Conservation (phyloP, 1,139 yeast species). For the Pichia sp. region DNA sequence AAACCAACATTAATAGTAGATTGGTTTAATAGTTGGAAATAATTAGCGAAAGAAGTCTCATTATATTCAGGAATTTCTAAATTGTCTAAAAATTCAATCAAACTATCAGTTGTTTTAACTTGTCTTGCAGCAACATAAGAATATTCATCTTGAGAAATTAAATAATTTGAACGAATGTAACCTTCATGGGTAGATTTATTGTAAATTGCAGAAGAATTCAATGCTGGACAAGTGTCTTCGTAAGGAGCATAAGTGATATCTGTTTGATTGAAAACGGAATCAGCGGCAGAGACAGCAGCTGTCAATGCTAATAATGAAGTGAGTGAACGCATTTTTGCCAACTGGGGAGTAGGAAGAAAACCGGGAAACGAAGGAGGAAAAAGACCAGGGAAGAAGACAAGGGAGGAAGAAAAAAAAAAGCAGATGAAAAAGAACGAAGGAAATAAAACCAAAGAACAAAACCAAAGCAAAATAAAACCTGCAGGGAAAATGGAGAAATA, state of each 20-base stretch:
- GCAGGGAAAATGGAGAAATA: too few species aligned
- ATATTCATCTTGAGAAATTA: conserved; percentile 24
- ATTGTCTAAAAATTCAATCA: conserved; percentile 22
- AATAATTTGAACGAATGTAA: conserved; percentile 20
- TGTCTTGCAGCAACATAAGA: conserved; percentile 24
- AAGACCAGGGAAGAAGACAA: neutral
- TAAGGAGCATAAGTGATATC: conserved; percentile 20
- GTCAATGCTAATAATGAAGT: too few species aligned
- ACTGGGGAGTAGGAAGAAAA: neutral
- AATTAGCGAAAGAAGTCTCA: conserved; percentile 21
- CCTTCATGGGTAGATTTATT: conserved; percentile 17
- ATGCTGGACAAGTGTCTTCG: conserved; percentile 19
- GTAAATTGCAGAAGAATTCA: conserved; percentile 16
- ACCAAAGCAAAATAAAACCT: too few species aligned
- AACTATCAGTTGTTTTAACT: conserved; percentile 16
- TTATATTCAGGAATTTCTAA: conserved; percentile 23
- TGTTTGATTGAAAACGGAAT: conserved; percentile 2
- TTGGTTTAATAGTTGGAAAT: conserved; percentile 17
- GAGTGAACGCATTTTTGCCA: too few species aligned
- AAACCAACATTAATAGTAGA: conserved; percentile 42
- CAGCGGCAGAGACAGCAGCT: conserved; percentile 9
- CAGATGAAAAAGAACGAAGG: too few species aligned
- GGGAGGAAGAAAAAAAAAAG: too few species aligned
- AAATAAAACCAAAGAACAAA: too few species aligned
- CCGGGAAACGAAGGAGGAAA: neutral